A percentile compares a stretch with the other conserved stretches of the same genome.
phyloP scores from a whole-genome alignment of 164 flowering plant species.

The Litsea cubeba region DNA sequence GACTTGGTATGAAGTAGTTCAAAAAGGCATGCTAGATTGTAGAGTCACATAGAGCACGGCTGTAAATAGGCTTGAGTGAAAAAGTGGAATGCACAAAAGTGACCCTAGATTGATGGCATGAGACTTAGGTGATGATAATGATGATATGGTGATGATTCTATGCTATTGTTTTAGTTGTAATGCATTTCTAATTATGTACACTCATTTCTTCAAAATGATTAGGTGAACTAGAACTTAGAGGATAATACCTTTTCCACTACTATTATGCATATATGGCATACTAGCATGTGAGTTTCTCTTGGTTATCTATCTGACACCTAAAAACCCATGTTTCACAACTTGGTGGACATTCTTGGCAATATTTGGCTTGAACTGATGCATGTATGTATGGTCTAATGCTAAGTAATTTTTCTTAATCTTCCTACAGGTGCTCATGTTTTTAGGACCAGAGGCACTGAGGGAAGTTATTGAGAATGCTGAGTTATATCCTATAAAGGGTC shows the following conservation, averaged over 20 bases:
- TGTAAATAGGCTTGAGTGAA: not conserved
- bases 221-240: no score
- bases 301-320: not conserved
- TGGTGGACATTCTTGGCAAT: no score
- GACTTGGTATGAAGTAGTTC: no score
- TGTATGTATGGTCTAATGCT: not conserved
- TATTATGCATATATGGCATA: not conserved
- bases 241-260: no score
- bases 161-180: no score
- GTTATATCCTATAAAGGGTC: conserved; percentile 75
- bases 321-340: not conserved
- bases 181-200: no score
- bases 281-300: not conserved
- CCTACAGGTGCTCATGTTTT: conserved; percentile 66
- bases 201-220: no score
- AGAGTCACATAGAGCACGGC: no score
- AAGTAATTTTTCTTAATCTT: not conserved
- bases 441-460: conserved; percentile 60
- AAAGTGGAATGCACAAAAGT: not conserved
- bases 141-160: not conserved
- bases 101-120: not conserved
- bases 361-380: not conserved
- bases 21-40: no score
- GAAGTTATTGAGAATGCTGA: conserved; percentile 78
- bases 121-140: not conserved